Evolutionary conservation across 1,284 basidiomycete genomes (phyloP), one percentile per base, ranked within the genome.

Genomic region (Fomitopsis schrenkii): DNA sequence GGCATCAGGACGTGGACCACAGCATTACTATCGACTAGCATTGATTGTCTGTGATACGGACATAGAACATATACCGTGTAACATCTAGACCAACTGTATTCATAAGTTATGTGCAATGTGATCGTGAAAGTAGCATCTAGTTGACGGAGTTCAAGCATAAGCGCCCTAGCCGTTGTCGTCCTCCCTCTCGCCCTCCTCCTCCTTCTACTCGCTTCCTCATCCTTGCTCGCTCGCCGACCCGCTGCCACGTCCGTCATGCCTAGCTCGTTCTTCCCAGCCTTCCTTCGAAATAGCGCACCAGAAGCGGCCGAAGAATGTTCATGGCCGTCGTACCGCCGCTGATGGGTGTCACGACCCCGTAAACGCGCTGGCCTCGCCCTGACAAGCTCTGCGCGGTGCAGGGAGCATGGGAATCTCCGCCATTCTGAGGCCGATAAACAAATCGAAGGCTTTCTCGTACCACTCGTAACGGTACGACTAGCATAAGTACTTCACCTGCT

Each of bases 241-340:
- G 10, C 6, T 12, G 35, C 35, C 35, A 36, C 35, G 35, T 33
- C 30, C 30, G 30, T 8, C 30, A 8, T 33, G 30, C 40, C 3
- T 41, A 5, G 40, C 40, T n/a, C 6, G 17, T 22, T n/a, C 44
- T 46, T 26, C 45, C 45, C 45, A 26, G 22, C 45, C 30, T 33
- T 12, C 48, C 28, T 22, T 12, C 30, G 48, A 50, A 6, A 8
- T 17, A 26, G 26, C 48, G 26, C 48, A 17, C 48, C 12, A n/a
- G 1, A 17, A 22, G 48, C 48, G 57, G 48, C 33, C 40, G 35
- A 36, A 38, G 17, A 12, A 33, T 33, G 9, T 26, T 22, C 36
- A 58, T 35, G 45, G 33, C 57, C 57, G 57, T 53, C 48, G 40
- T 59, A 59, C 57, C 48, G 17, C 57, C 57, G 57, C 48, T 59